phyloP scores from a whole-genome alignment of 2,329 filamentous ascomycete species.

The Penicillium sp. region DNA sequence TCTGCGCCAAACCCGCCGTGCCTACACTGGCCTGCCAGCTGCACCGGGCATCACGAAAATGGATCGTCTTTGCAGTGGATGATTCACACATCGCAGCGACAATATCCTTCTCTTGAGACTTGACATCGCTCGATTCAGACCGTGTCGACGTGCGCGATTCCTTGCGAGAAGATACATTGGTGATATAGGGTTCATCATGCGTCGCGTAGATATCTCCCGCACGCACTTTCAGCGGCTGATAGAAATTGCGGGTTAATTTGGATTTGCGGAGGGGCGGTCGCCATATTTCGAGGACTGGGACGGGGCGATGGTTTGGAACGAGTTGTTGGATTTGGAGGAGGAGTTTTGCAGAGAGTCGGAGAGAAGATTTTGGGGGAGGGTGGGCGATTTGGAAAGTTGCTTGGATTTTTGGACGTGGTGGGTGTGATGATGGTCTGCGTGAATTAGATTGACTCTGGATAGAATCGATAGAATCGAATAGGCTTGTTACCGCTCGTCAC shows the following conservation, averaged over 20 bases:
- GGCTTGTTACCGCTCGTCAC: conserved; percentile 24
- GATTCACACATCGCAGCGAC: conserved; percentile 18
- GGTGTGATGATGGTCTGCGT: conserved; percentile 7
- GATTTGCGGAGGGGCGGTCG: conserved; percentile 26
- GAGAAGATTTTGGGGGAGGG: conserved; percentile 27
- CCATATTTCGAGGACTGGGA: conserved; percentile 31
- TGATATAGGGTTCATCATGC: conserved; percentile 25
- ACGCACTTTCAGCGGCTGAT: conserved; percentile 21
- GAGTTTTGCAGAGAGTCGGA: conserved; percentile 27
- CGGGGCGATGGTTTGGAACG: conserved; percentile 16
- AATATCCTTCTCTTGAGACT: conserved; percentile 12
- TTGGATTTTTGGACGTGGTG: conserved; percentile 18
- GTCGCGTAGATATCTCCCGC: conserved; percentile 27
- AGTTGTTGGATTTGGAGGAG: conserved; percentile 34
- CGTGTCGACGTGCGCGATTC: too few species aligned
- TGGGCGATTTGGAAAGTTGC: conserved; percentile 28
- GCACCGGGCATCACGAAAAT: conserved; percentile 17
- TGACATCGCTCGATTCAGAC: too few species aligned
- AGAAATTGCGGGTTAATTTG: conserved; percentile 18
- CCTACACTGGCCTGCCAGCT: conserved; percentile 14
- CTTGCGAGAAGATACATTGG: background rate
- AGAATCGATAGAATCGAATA: too few species aligned
- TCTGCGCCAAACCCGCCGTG: conserved; percentile 4
- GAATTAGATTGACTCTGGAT: conserved; percentile 1
- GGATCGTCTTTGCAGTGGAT: conserved; percentile 4